A percentile compares a stretch with the other conserved stretches of the same genome.
Evolutionary conservation across 1,284 basidiomycete genomes (phyloP).

Genomic region (Anthracocystis walkeri): DNA sequence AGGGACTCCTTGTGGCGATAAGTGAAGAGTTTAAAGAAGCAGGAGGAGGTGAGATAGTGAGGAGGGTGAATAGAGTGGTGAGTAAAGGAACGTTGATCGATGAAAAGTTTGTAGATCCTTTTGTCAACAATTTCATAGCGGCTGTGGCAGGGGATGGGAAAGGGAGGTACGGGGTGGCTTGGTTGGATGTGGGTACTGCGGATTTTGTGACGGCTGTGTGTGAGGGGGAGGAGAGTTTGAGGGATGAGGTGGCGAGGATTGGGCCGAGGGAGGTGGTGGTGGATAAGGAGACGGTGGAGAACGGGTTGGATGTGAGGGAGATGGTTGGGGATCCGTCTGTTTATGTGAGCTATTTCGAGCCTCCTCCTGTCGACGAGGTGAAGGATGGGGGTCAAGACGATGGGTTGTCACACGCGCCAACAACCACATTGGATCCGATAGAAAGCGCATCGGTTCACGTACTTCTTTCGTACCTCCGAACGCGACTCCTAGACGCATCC

Average conservation of each 20-base stretch:
- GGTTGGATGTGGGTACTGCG: slow-evolving; percentile 68
- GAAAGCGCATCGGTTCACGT: slow-evolving; percentile 51
- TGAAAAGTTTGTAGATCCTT: slow-evolving; percentile 67
- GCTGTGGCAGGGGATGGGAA: slow-evolving; percentile 9
- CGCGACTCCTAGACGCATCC: slow-evolving; percentile 54
- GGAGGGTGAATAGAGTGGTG: slow-evolving; percentile 64
- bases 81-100: slow-evolving; percentile 67
- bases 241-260: slow-evolving; percentile 66
- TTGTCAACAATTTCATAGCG: slow-evolving; percentile 65
- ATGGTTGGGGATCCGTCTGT: slow-evolving; percentile 32
- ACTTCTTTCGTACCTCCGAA: slow-evolving; percentile 61
- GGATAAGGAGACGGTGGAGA: slow-evolving; percentile 11
- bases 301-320: slow-evolving; percentile 26
- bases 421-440: slow-evolving; percentile 9
- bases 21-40: slow-evolving; percentile 59
- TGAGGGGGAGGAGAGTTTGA: slow-evolving; percentile 45
- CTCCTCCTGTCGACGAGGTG: neutral
- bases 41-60: slow-evolving; percentile 23
- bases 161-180: slow-evolving; percentile 58
- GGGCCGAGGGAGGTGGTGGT: slow-evolving; percentile 62
- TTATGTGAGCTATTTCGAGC: slow-evolving; percentile 37
- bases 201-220: slow-evolving; percentile 60
- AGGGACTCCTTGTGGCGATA: slow-evolving; percentile 63
- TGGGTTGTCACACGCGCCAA: neutral
- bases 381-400: too few relatives aligned